Evolutionary conservation across 805 yeast species (phyloP), one percentile per base, ranked within the genome.

Genomic region (Schizosaccharomyces cryophilus): DNA sequence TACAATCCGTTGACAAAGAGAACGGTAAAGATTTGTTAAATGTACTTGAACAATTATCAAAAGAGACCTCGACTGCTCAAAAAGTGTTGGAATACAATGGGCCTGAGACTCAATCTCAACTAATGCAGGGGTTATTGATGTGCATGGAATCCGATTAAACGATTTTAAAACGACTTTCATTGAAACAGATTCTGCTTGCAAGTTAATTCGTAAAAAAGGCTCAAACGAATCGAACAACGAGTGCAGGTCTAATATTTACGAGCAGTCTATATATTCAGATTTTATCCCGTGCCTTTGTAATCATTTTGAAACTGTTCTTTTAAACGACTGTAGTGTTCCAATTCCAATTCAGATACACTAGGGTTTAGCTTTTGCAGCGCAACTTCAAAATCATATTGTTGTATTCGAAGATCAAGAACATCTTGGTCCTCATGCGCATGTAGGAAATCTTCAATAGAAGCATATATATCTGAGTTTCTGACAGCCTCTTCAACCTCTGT

Each of bases 361-460:
- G 97, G 95, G 26, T 79, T 76, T 64, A 93, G 75, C 61, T 82
- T 86, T 4, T 73, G 68, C 65, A 79, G 81, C 0, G 96, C 90
- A 67, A 81, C 84, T n/a, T 73, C 73, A 68, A 90, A 90, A 69
- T 93, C 97, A 42, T 74, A 80, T 73, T 76, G 77, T 24, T 75
- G 73, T 1, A 90, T 96, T 19, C 73, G 68, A 0, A 88, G 96
- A 4, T 76, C 75, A 5, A 78, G 75, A 67, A 90, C 96, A 1
- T 77, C 78, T 2, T 75, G 73, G 0, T 78, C 77, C 1, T 95
- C 90, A 15, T 80, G 75, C 63, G 83, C 81, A 65, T 88, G 95
- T 70, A 93, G 87, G 96, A 96, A 90, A 79, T 88, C 84, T 62
- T 95, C 75, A 1, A 86, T 78, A 6, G 85, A 80, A 0, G 86